Conservation (phyloP, 2,329 filamentous ascomycete species). For the Annulohypoxylon truncatum region DNA sequence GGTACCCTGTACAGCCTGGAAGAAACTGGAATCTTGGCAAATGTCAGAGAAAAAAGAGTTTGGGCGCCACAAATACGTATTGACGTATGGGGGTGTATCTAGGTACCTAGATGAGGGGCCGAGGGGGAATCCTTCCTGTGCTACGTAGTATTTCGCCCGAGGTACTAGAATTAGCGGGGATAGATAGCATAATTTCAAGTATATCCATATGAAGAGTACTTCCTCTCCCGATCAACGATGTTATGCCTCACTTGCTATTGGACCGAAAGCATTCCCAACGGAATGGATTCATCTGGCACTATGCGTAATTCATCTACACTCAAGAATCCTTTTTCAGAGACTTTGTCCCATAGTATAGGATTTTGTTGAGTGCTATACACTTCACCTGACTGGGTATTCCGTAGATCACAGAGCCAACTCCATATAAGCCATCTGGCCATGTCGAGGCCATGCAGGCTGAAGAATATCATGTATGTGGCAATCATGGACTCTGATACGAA, state of each 20-base stretch:
- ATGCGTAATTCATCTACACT: constrained; percentile 7
- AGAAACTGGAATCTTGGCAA: constrained; percentile 51
- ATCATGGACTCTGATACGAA: constrained; percentile 16
- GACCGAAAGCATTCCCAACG: constrained; percentile 20
- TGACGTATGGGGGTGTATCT: no score
- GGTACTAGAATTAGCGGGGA: constrained; percentile 12
- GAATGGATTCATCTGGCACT: constrained; percentile 21
- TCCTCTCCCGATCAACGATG: neutral
- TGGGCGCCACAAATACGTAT: constrained; percentile 23
- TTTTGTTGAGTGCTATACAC: constrained; percentile 23
- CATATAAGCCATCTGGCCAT: neutral
- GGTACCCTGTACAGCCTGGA: constrained; percentile 80
- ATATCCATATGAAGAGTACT: neutral
- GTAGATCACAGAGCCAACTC: neutral
- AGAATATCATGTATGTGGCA: constrained; percentile 1
- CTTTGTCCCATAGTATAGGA: neutral
- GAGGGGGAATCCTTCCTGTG: constrained; percentile 12
- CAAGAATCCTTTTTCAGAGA: constrained; percentile 2
- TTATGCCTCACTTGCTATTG: neutral
- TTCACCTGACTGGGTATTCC: constrained; percentile 8
- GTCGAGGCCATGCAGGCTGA: constrained; percentile 13
- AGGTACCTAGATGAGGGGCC: constrained; percentile 23
- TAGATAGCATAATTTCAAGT: neutral
- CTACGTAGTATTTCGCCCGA: constrained; percentile 19
- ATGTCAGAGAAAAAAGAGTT: constrained; percentile 3